phyloP scores from a whole-genome alignment of 345 rosid genomes.

The Jatropha curcas region DNA sequence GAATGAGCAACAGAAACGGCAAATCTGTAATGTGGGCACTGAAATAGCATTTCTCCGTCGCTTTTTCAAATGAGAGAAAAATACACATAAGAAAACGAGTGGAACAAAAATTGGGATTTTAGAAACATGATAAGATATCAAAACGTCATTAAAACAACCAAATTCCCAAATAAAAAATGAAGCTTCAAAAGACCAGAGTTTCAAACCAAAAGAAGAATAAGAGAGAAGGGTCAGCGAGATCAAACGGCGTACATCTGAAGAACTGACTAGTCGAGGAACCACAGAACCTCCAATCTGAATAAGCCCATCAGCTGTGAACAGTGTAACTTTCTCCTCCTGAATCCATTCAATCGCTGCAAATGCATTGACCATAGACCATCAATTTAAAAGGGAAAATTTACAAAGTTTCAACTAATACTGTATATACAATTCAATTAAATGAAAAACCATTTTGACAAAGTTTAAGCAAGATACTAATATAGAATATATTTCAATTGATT shows the following conservation, averaged over 20 bases:
- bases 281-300: conserved; percentile 86
- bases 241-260: conserved; percentile 53
- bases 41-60: neutral
- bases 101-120: neutral
- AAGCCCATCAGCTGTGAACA: conserved; percentile 85
- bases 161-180: neutral
- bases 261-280: conserved; percentile 62
- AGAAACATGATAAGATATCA: neutral
- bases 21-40: neutral
- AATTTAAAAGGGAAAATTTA: neutral
- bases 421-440: neutral
- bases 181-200: neutral
- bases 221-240: neutral
- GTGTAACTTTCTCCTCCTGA: conserved; percentile 74
- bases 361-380: conserved; percentile 2
- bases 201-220: neutral
- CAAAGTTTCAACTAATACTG: neutral
- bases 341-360: conserved; percentile 72
- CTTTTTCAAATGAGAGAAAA: neutral
- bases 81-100: neutral
- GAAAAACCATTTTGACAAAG: neutral
- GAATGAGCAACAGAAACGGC: neutral
- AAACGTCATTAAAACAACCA: too few species aligned
- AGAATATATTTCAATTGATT: neutral
- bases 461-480: neutral